A percentile compares a stretch with the other conserved stretches of the same genome.
Conservation (phyloP, 2,329 filamentous ascomycete species). For the Stachybotrys elegans region DNA sequence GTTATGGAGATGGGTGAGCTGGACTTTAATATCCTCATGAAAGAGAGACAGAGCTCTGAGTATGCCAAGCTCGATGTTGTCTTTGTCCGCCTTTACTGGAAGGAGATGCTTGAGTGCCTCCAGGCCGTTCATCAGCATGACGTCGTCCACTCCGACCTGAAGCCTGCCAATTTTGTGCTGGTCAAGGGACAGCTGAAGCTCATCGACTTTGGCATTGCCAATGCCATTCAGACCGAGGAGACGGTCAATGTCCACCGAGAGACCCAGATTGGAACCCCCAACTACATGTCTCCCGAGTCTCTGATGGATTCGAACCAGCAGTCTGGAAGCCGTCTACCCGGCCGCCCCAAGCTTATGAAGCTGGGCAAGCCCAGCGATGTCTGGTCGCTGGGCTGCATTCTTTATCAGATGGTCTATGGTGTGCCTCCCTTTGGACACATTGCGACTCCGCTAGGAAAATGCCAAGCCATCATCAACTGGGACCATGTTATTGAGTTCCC, state of each 20-base stretch:
- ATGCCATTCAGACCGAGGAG: conserved; percentile 91
- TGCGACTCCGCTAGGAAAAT: conserved; percentile 76
- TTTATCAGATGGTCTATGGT: conserved; percentile 99
- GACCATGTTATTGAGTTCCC: conserved; percentile 70
- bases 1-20: conserved; percentile 97
- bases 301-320: conserved; percentile 79
- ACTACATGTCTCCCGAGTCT: conserved; percentile 97
- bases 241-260: conserved; percentile 98
- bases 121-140: conserved; percentile 83
- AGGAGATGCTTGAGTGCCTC: conserved; percentile 97
- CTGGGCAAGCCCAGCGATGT: conserved; percentile 93
- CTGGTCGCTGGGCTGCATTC: conserved; percentile 92
- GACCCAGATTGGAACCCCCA: conserved; percentile 90
- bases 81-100: conserved; percentile 98
- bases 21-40: conserved; percentile 83
- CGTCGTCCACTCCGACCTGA: conserved; percentile 94
- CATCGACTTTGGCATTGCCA: conserved; percentile 98
- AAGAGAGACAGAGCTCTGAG: conserved; percentile 64
- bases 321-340: conserved; percentile 36
- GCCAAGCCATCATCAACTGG: conserved; percentile 81
- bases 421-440: conserved; percentile 93
- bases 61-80: conserved; percentile 76
- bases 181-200: conserved; percentile 88
- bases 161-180: conserved; percentile 94
- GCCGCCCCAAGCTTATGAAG: conserved; percentile 75